A percentile compares a stretch with the other conserved stretches of the same genome.
These are phyloP conservation scores for Pyrenophora tritici-repentis DNA, from an alignment of 2,329 filamentous ascomycete genomes.

Conservation along the genomic window DNA sequence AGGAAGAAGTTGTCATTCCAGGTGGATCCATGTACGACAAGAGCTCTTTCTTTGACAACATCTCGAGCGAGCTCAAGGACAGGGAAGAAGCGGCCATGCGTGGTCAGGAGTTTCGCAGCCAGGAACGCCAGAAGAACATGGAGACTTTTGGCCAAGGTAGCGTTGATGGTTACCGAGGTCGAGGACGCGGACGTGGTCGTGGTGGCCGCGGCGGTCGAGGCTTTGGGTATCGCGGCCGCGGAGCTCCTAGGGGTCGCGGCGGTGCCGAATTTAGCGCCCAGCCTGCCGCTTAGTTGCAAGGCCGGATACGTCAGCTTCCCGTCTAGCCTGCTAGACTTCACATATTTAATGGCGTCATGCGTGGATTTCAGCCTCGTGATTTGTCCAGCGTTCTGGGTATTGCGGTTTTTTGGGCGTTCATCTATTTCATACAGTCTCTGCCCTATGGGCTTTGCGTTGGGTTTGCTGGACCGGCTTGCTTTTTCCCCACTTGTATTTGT, in stretches of 20 bases:
- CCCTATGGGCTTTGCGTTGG: constrained; percentile 17
- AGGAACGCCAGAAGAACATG: constrained; percentile 94
- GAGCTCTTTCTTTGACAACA: constrained; percentile 93
- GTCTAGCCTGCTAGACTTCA: not conserved
- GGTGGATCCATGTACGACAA: constrained; percentile 75
- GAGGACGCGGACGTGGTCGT: constrained; percentile 73
- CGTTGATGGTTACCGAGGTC: constrained; percentile 80
- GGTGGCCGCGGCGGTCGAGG: constrained; percentile 61
- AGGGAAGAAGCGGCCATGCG: constrained; percentile 71
- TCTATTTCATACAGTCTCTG: constrained; percentile 16
- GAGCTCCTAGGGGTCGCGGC: constrained; percentile 41
- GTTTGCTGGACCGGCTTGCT: constrained; percentile 8
- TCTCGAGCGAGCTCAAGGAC: constrained; percentile 91
- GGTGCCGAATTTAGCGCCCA: constrained; percentile 33
- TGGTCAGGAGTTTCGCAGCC: constrained; percentile 84
- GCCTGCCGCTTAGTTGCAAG: constrained; percentile 25
- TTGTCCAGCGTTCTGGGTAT: constrained; percentile 7
- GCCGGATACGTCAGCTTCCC: not conserved
- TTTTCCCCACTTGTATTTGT: constrained; percentile 14
- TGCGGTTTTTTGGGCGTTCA: not conserved
- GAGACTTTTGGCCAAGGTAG: constrained; percentile 98
- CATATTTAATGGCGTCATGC: not conserved
- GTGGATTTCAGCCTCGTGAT: constrained; percentile 6
- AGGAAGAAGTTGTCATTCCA: constrained; percentile 55
- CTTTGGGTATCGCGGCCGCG: constrained; percentile 52